These are phyloP conservation scores for Porphyrellus sp. DNA, from an alignment of 1,284 basidiomycete genomes.

Conservation along the genomic window DNA sequence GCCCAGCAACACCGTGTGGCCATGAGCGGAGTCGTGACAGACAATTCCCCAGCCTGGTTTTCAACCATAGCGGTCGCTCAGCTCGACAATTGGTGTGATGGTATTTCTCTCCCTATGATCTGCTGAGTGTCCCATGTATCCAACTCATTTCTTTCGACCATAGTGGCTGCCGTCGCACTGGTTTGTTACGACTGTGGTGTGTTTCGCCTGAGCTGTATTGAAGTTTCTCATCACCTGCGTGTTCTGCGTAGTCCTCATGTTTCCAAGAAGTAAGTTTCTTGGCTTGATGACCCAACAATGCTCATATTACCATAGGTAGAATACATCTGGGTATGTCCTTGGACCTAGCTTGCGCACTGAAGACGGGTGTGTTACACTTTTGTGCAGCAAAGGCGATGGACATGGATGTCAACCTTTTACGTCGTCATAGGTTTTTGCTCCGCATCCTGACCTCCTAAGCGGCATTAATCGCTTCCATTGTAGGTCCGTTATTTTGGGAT, in stretches of 20 bases:
- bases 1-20: not conserved
- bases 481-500: conserved; percentile 22
- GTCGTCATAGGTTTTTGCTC: conserved; percentile 9
- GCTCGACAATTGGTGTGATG: conserved; percentile 18
- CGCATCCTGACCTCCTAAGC: no score
- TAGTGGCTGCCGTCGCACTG: conserved; percentile 18
- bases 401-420: conserved; percentile 18
- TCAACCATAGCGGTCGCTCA: conserved; percentile 12
- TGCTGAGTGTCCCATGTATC: not conserved
- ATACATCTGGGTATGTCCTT: conserved; percentile 19
- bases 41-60: conserved; percentile 15
- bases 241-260: conserved; percentile 14
- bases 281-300: not conserved
- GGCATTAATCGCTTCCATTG: not conserved
- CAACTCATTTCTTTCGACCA: not conserved
- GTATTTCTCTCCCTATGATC: not conserved
- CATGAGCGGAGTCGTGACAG: conserved; percentile 13
- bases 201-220: not conserved
- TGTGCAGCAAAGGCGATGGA: conserved; percentile 13
- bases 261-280: conserved; percentile 22
- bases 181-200: conserved; percentile 21
- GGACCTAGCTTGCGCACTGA: not conserved
- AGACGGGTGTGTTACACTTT: not conserved
- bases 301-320: conserved; percentile 12
- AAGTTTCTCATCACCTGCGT: not conserved